A percentile compares a stretch with the other conserved stretches of the same genome.
These are phyloP conservation scores for Blastobotrys illinoisensis DNA, from an alignment of 1,139 yeast genomes.

Conservation along the genomic window DNA sequence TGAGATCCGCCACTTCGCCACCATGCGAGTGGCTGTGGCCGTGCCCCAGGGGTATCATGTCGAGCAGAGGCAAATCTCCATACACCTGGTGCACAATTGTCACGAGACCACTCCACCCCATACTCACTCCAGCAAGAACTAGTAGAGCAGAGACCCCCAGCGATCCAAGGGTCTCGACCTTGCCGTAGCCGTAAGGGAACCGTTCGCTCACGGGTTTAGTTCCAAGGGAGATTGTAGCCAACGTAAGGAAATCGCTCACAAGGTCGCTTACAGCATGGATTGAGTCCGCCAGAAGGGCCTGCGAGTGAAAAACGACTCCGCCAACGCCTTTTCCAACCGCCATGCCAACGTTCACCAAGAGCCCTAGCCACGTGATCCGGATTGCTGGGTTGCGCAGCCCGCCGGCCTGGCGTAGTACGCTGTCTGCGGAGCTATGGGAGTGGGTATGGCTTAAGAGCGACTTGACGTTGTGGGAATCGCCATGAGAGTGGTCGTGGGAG, in stretches of 20 bases:
- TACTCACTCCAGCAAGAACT: conserved; percentile 81
- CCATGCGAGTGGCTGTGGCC: conserved; percentile 41
- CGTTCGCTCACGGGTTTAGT: conserved; percentile 54
- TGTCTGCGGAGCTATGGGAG: conserved; percentile 27
- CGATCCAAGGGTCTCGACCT: conserved; percentile 88
- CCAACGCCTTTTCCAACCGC: conserved; percentile 84
- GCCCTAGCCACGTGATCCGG: conserved; percentile 87
- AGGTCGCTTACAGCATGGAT: conserved; percentile 87
- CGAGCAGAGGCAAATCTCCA: conserved; percentile 17
- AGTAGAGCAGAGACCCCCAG: conserved; percentile 78
- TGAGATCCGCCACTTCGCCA: conserved; percentile 55
- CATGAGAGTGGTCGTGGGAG: conserved; percentile 29
- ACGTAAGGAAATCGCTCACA: conserved; percentile 80
- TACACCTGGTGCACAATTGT: conserved; percentile 50
- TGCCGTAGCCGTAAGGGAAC: conserved; percentile 89
- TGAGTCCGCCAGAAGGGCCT: conserved; percentile 89
- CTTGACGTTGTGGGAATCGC: conserved; percentile 17
- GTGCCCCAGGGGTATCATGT: conserved; percentile 36
- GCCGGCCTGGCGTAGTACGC: conserved; percentile 28
- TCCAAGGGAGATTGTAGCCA: conserved; percentile 82
- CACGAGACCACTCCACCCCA: conserved; percentile 81
- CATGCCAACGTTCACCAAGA: conserved; percentile 75
- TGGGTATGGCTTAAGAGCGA: conserved; percentile 27
- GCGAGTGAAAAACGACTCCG: conserved; percentile 89
- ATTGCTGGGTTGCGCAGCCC: conserved; percentile 72